Conservation (phyloP, 257 asterid genomes). For the Jacaranda copaia region DNA sequence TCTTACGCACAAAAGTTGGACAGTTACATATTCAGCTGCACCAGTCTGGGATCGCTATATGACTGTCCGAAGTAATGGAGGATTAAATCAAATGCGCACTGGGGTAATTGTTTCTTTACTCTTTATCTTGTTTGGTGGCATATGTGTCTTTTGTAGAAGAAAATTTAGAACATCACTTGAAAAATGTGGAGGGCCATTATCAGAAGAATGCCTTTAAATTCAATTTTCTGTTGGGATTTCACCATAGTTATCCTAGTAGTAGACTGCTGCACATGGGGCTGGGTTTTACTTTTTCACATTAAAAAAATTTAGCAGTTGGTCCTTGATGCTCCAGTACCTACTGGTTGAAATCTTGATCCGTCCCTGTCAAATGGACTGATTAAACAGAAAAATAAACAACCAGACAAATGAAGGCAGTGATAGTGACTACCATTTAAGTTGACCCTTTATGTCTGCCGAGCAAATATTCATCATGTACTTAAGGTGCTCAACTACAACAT, state of each 20-base stretch:
- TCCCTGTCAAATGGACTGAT: conserved; percentile 8
- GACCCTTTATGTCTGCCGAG: background rate
- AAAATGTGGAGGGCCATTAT: background rate
- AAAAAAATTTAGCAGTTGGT: conserved; percentile 5
- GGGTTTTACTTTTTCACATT: conserved; percentile 12
- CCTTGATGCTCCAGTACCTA: conserved; percentile 10
- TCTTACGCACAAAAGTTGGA: conserved; percentile 25
- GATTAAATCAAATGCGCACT: conserved; percentile 94
- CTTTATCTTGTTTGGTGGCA: conserved; percentile 19
- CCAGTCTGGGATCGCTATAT: conserved; percentile 67
- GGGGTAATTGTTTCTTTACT: conserved; percentile 63
- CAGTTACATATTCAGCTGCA: conserved; percentile 54
- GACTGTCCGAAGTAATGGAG: conserved; percentile 93
- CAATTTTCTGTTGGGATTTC: conserved; percentile 10
- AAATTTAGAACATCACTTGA: conserved; percentile 9
- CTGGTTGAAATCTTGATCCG: conserved; percentile 13
- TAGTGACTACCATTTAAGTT: conserved; percentile 8
- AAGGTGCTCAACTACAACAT: background rate
- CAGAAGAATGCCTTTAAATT: conserved; percentile 26
- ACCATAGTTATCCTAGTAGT: background rate
- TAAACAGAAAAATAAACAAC: background rate
- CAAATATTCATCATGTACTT: conserved; percentile 9
- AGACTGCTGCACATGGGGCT: conserved; percentile 7
- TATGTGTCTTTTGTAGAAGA: conserved; percentile 19
- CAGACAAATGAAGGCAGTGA: conserved; percentile 5